phyloP scores from a whole-genome alignment of 495 filamentous ascomycete species.

The Niebla homalea region DNA sequence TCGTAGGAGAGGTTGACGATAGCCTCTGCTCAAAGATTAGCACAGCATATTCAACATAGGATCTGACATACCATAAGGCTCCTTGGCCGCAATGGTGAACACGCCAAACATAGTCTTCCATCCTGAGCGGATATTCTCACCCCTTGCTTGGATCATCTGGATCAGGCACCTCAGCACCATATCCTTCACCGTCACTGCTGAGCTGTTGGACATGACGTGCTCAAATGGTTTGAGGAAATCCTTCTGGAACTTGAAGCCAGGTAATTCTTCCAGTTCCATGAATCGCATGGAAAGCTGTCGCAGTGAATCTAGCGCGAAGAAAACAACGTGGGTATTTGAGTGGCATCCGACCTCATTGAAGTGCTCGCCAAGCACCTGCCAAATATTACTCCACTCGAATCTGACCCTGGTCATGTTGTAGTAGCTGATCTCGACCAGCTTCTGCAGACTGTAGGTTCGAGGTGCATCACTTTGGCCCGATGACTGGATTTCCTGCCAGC shows the following conservation, averaged over 20 bases:
- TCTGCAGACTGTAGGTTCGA: slow-evolving; percentile 91
- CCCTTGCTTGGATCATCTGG: slow-evolving; percentile 96
- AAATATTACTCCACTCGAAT: slow-evolving; percentile 96
- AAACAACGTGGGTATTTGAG: slow-evolving; percentile 86
- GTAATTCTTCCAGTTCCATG: slow-evolving; percentile 94
- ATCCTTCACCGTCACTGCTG: slow-evolving; percentile 82
- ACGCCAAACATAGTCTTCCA: slow-evolving; percentile 99
- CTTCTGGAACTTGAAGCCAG: slow-evolving; percentile 99
- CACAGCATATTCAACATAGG: not conserved
- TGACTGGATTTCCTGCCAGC: slow-evolving; percentile 97
- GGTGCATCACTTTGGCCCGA: slow-evolving; percentile 91
- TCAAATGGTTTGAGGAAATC: slow-evolving; percentile 98
- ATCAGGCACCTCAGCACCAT: slow-evolving; percentile 95
- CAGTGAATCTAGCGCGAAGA: slow-evolving; percentile 89
- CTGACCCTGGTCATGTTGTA: slow-evolving; percentile 99
- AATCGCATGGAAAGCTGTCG: slow-evolving; percentile 95
- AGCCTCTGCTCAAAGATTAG: slow-evolving; percentile 46
- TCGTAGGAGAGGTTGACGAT: slow-evolving; percentile 96
- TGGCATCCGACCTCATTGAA: slow-evolving; percentile 97
- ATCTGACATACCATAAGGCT: slow-evolving; percentile 52
- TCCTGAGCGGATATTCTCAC: slow-evolving; percentile 89
- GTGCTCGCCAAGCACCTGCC: slow-evolving; percentile 89
- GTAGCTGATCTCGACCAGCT: slow-evolving; percentile 95
- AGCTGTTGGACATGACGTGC: slow-evolving; percentile 89
- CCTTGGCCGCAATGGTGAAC: slow-evolving; percentile 86